Base-by-base conservation (phyloP, 164 flowering plant genomes). In the Nelumbo lutea region DNA sequence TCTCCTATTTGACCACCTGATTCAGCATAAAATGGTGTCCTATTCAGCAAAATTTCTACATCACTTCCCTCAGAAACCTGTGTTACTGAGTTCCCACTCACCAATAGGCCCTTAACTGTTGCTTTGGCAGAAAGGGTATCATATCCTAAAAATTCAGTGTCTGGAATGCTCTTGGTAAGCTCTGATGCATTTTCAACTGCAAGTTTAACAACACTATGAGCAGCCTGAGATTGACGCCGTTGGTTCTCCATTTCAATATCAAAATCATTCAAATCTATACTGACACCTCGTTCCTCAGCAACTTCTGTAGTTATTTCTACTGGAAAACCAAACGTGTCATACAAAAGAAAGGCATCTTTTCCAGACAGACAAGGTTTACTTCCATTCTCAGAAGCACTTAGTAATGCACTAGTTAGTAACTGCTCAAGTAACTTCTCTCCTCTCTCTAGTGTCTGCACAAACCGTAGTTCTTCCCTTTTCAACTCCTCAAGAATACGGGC, bases 1-100 rank as follows among this genome's bases (percentile, higher is more conserved):
- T 91, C 98, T 69, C 88, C 97, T 63, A 94, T 85, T 79, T 91
- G 97, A 69, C 98, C 97, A 72, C 98, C 98, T 15, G 97, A 90
- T 82, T 95, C 96, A 68, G 97, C 98, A 87, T 91, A 91, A 73
- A 95, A 91, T 14, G 97, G 96, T 62, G 98, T 91, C 71, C 81
- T 81, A 65, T 90, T 77, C 48, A 90, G 86, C 71, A 94, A 71
- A 72, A 95, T 76, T 72, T 91, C 98, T 11, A 95, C 91, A 62
- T 89, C 90, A 77, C 73, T 86, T 78, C 98, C 98, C 79, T 90
- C 80, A 39, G 87, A 74, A 76, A 81, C 96, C 72, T 82, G 80
- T 55, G 71, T 63, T 9, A 82, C 92, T 6, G 92, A 83, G 42
- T 78, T 85, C 50, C 96, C 96, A 74, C 87, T 84, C 42, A 88